Evolutionary conservation across 805 yeast species (phyloP).

Genomic region (Saturnispora kantuleensis): DNA sequence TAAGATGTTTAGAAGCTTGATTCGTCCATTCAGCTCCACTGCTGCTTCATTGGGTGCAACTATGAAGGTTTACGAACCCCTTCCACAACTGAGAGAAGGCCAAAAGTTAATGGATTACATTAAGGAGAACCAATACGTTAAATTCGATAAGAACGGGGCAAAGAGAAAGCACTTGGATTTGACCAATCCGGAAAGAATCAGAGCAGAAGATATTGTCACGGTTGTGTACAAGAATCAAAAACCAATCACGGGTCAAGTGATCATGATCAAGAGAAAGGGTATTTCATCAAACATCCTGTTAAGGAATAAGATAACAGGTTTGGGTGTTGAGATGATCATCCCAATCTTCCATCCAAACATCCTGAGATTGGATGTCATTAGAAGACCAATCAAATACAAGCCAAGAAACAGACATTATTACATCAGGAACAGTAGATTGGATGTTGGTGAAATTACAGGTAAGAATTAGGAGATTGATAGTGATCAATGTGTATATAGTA

Average conservation of each 20-base stretch:
- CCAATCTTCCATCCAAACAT: constrained; percentile 76
- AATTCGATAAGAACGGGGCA: constrained; percentile 64
- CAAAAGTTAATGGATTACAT: constrained; percentile 34
- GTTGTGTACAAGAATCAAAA: constrained; percentile 61
- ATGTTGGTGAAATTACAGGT: constrained; percentile 52
- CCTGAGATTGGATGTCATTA: constrained; percentile 64
- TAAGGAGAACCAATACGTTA: constrained; percentile 40
- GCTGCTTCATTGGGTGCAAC: constrained; percentile 6
- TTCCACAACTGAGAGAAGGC: constrained; percentile 40
- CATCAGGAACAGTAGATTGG: constrained; percentile 70
- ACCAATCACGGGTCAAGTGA: constrained; percentile 65
- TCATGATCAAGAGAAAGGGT: constrained; percentile 65
- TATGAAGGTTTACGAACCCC: constrained; percentile 38
- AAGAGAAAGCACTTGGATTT: constrained; percentile 47
- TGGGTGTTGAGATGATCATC: constrained; percentile 80
- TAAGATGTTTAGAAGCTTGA: constrained; percentile 3
- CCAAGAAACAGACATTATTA: constrained; percentile 82
- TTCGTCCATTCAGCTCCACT: constrained; percentile 8
- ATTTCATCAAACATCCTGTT: constrained; percentile 67
- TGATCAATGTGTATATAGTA: constrained; percentile 1
- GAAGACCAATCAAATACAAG: constrained; percentile 65
- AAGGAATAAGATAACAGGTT: constrained; percentile 70
- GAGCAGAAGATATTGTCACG: constrained; percentile 76
- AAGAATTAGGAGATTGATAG: neutral
- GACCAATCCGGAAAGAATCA: constrained; percentile 38